Evolutionary conservation across 148 eudicot species (phyloP).

Genomic region (Rhododendron williamsianum): DNA sequence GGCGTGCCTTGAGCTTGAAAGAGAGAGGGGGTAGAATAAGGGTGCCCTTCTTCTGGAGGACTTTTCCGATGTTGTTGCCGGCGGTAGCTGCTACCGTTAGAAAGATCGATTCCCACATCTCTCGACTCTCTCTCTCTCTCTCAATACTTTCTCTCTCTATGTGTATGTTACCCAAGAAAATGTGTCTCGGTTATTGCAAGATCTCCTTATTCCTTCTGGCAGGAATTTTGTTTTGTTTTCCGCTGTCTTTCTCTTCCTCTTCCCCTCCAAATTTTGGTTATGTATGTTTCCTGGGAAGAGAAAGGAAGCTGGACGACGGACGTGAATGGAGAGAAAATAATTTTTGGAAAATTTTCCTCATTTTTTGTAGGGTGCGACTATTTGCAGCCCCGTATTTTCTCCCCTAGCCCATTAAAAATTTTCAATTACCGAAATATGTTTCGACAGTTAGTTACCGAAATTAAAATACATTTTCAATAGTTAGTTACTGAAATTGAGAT

Average conservation of each 20-base stretch:
- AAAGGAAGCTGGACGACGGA: neutral
- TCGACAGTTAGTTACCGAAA: no score
- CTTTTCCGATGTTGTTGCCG: constrained; percentile 67
- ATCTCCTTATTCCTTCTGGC: neutral
- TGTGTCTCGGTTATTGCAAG: neutral
- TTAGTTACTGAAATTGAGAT: no score
- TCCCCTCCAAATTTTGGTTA: neutral
- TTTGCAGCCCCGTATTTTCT: no score
- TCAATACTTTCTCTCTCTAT: neutral
- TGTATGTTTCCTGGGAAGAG: neutral
- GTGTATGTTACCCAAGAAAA: neutral
- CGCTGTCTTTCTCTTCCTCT: neutral
- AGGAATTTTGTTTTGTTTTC: neutral
- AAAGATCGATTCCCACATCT: constrained; percentile 62
- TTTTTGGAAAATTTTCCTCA: no score
- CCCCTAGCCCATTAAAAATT: no score
- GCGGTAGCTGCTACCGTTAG: constrained; percentile 62
- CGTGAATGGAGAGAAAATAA: neutral
- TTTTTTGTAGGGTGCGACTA: no score
- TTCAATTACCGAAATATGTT: no score
- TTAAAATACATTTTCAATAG: no score
- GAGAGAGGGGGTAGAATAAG: constrained; percentile 62
- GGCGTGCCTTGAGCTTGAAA: constrained; percentile 54
- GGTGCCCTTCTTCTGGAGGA: constrained; percentile 67
- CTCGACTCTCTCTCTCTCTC: constrained; percentile 9